Conservation (phyloP, 768 basidiomycete genomes). For the Pulveroboletus sp. region DNA sequence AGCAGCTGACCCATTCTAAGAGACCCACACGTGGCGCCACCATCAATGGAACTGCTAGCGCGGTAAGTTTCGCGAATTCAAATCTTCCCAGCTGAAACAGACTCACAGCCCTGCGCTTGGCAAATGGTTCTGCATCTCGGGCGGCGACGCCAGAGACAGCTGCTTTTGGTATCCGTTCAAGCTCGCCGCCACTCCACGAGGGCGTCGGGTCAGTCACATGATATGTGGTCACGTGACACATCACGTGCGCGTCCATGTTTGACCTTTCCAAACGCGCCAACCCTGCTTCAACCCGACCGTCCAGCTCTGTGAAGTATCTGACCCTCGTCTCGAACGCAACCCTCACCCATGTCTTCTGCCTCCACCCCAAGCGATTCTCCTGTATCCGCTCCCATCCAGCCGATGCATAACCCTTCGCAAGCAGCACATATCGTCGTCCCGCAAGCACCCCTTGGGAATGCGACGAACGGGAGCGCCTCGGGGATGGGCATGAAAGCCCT, state of each 20-base stretch:
- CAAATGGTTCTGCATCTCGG: background rate
- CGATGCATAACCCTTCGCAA: constrained; percentile 80
- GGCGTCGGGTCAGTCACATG: no score
- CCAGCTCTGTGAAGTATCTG: background rate
- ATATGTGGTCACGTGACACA: constrained; percentile 20
- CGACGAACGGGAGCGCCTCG: constrained; percentile 49
- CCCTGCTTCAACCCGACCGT: background rate
- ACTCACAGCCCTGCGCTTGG: constrained; percentile 9
- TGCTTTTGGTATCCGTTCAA: background rate
- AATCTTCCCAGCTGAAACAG: constrained; percentile 8
- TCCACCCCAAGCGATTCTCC: constrained; percentile 68
- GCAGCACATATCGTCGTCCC: constrained; percentile 76
- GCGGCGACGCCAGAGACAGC: background rate
- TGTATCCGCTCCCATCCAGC: constrained; percentile 57
- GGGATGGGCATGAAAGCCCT: constrained; percentile 89
- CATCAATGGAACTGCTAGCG: background rate
- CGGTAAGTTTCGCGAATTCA: constrained; percentile 17
- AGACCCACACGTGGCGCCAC: constrained; percentile 17
- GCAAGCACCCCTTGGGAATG: constrained; percentile 73
- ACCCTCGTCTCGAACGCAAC: background rate
- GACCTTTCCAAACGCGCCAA: constrained; percentile 17
- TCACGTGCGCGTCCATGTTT: constrained; percentile 28
- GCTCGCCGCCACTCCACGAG: no score
- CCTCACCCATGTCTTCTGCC: constrained; percentile 46
- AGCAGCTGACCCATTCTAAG: constrained; percentile 13